phyloP scores from a whole-genome alignment of 2,329 filamentous ascomycete species.

The Fusarium anguioides region DNA sequence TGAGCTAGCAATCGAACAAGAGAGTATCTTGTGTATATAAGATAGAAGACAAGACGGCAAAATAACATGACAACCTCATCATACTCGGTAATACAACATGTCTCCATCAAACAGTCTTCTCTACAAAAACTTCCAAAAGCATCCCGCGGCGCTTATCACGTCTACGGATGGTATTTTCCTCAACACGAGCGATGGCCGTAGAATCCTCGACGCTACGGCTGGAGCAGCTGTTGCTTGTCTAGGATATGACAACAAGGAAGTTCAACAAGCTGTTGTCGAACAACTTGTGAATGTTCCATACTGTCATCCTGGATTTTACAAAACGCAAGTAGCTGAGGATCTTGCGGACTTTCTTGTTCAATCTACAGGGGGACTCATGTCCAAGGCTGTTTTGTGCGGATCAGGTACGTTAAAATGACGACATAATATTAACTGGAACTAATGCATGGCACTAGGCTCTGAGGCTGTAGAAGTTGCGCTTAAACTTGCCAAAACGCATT shows the following conservation, averaged over 20 bases:
- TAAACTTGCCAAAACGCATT: slow-evolving; percentile 38
- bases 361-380: slow-evolving; percentile 35
- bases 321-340: slow-evolving; percentile 31
- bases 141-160: slow-evolving; percentile 37
- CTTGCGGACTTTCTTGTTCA: slow-evolving; percentile 38
- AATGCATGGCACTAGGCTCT: too few species aligned
- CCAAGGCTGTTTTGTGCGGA: slow-evolving; percentile 37
- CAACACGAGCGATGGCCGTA: slow-evolving; percentile 36
- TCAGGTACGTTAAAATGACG: slow-evolving; percentile 18
- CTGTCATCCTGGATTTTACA: slow-evolving; percentile 40
- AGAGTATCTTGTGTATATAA: slow-evolving; percentile 7
- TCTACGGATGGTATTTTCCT: slow-evolving; percentile 34
- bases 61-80: not conserved
- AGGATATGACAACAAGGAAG: slow-evolving; percentile 38
- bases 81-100: slow-evolving; percentile 11
- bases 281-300: slow-evolving; percentile 36
- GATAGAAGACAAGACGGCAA: not conserved
- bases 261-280: slow-evolving; percentile 36
- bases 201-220: slow-evolving; percentile 41
- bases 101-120: slow-evolving; percentile 38
- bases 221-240: slow-evolving; percentile 41
- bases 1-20: not conserved
- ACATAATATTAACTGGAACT: rapidly evolving
- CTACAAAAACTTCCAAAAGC: slow-evolving; percentile 42
- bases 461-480: slow-evolving; percentile 40